Evolutionary conservation across 495 filamentous ascomycete species (phyloP).

Genomic region (Penicillium argentinense): DNA sequence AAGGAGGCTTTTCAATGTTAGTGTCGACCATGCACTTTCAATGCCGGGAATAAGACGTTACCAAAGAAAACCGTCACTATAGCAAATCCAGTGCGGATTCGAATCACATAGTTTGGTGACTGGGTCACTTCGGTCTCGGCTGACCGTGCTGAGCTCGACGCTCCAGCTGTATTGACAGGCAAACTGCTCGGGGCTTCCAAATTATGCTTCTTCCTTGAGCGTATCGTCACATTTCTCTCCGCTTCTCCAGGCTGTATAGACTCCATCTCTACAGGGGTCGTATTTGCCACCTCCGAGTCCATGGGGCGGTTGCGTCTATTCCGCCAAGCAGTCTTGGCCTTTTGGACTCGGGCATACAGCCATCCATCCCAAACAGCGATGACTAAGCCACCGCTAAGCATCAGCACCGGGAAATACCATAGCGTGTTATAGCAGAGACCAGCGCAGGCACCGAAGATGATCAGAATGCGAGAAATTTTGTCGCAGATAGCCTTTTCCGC

Average conservation of each 20-base stretch:
- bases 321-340: conserved; percentile 18
- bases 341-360: conserved; percentile 43
- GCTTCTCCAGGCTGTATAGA: conserved; percentile 2
- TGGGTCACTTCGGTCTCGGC: background rate
- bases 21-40: background rate
- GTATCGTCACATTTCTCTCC: conserved; percentile 9
- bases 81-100: conserved; percentile 35
- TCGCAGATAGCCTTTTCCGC: conserved; percentile 76
- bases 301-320: conserved; percentile 13
- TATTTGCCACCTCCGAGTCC: conserved; percentile 8
- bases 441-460: conserved; percentile 65
- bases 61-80: conserved; percentile 57
- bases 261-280: conserved; percentile 5
- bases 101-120: conserved; percentile 22
- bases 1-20: conserved; percentile 44
- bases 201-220: conserved; percentile 10
- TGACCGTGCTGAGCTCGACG: background rate
- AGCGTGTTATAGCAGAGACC: conserved; percentile 75
- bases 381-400: conserved; percentile 56
- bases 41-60: conserved; percentile 13
- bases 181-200: background rate
- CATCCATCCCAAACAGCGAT: conserved; percentile 63
- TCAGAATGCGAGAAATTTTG: conserved; percentile 62
- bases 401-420: conserved; percentile 81
- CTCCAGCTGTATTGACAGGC: background rate